phyloP scores from a whole-genome alignment of 2,329 filamentous ascomycete species.

The Aspergillus eucalypticola region DNA sequence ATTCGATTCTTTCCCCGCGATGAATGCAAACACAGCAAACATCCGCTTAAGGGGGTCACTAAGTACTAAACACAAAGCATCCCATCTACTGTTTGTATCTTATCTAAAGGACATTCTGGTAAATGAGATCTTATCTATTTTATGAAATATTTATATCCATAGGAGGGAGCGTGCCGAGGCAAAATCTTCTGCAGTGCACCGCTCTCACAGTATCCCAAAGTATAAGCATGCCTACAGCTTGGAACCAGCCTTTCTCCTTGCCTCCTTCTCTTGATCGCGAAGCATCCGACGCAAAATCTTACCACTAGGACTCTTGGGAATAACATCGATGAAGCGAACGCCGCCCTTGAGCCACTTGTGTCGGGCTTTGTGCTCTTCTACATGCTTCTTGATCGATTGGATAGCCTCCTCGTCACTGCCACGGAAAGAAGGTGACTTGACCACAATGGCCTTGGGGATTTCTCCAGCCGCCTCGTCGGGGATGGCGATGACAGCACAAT shows the following conservation, averaged over 20 bases:
- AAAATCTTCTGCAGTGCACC: neutral
- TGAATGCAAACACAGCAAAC: conserved; percentile 28
- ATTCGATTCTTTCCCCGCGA: conserved; percentile 29
- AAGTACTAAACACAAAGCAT: too few relatives aligned
- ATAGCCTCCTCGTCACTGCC: conserved; percentile 54
- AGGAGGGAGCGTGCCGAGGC: neutral
- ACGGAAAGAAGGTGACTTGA: conserved; percentile 56
- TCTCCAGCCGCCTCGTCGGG: conserved; percentile 64
- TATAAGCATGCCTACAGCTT: conserved; percentile 56
- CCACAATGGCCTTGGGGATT: conserved; percentile 64
- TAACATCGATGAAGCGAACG: conserved; percentile 57
- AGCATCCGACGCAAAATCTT: conserved; percentile 66
- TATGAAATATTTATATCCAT: neutral
- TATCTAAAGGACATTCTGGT: neutral
- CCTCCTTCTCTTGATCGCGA: conserved; percentile 72
- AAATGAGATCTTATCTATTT: neutral
- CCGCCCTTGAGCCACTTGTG: conserved; percentile 66
- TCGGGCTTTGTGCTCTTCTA: conserved; percentile 61
- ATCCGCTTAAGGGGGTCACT: neutral
- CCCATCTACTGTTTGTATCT: too few relatives aligned
- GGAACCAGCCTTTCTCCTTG: conserved; percentile 62
- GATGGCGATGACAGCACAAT: conserved; percentile 76
- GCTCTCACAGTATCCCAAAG: neutral
- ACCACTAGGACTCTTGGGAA: conserved; percentile 64
- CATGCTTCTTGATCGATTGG: conserved; percentile 57